Conservation (phyloP, 768 basidiomycete species). For the Pleurotus cornucopiae region DNA sequence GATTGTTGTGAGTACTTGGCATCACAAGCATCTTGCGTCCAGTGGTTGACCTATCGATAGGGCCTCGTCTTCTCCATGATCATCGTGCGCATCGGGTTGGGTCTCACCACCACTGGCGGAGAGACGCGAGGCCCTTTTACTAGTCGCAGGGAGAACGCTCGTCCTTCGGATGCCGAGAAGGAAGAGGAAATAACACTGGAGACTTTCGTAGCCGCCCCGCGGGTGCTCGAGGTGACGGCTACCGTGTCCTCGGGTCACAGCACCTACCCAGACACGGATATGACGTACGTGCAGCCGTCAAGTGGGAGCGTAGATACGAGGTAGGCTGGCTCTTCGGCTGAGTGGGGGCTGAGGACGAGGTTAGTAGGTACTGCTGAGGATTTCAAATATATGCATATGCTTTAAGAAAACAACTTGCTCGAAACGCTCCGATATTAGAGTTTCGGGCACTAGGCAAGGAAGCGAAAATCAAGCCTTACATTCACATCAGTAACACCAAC, state of each 20-base stretch:
- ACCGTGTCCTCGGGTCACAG: background rate
- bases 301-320: background rate
- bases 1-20: conserved; percentile 16
- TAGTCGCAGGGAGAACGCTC: background rate
- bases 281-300: background rate
- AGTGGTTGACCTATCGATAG: conserved; percentile 5
- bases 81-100: conserved; percentile 34
- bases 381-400: too few species aligned
- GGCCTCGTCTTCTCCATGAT: conserved; percentile 36
- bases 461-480: too few species aligned
- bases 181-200: background rate
- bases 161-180: background rate
- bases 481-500: too few species aligned
- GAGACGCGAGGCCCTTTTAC: background rate
- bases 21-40: background rate
- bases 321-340: background rate
- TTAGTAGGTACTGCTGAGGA: too few species aligned
- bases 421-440: too few species aligned
- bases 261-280: background rate
- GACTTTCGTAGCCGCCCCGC: background rate
- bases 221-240: background rate
- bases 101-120: conserved; percentile 20
- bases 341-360: too few species aligned
- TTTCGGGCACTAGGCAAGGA: too few species aligned
- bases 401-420: too few species aligned